Conservation (phyloP, 2,329 filamentous ascomycete species). For the Dothideomycetes sp. region DNA sequence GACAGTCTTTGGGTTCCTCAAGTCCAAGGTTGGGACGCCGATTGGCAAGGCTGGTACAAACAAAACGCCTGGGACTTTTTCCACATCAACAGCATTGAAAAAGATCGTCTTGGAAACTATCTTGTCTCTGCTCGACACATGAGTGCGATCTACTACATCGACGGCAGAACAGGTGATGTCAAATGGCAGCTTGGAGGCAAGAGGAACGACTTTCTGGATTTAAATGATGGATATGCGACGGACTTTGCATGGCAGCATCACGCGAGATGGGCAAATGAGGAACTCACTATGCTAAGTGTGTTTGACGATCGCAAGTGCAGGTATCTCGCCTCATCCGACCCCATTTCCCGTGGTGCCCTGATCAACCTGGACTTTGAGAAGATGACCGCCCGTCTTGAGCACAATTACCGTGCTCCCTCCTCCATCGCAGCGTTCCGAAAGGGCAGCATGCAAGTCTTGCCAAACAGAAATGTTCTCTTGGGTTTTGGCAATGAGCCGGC, state of each 20-base stretch:
- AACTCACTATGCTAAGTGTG: background rate
- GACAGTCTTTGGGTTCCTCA: slow-evolving; percentile 25
- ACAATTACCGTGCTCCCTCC: background rate
- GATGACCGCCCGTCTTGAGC: background rate
- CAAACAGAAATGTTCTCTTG: slow-evolving; percentile 43
- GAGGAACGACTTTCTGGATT: slow-evolving; percentile 35
- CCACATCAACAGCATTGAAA: slow-evolving; percentile 48
- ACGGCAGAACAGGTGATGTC: slow-evolving; percentile 33
- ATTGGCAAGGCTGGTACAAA: slow-evolving; percentile 32
- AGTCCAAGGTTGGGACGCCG: slow-evolving; percentile 16
- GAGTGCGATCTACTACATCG: slow-evolving; percentile 36
- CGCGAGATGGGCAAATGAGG: slow-evolving; percentile 31
- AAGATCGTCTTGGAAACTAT: slow-evolving; percentile 39
- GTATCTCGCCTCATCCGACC: background rate
- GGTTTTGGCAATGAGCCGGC: slow-evolving; percentile 42
- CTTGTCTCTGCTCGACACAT: slow-evolving; percentile 39
- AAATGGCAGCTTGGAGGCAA: slow-evolving; percentile 46
- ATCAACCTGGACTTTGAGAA: background rate
- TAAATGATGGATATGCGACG: slow-evolving; percentile 34
- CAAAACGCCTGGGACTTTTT: slow-evolving; percentile 32
- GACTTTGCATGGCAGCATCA: slow-evolving; percentile 46
- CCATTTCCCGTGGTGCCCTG: background rate
- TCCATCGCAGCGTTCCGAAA: slow-evolving; percentile 18
- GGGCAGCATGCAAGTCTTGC: slow-evolving; percentile 44
- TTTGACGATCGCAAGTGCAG: slow-evolving; percentile 1